These are phyloP conservation scores for Nepenthes mirabilis DNA, from an alignment of 148 eudicot genomes.

Conservation along the genomic window DNA sequence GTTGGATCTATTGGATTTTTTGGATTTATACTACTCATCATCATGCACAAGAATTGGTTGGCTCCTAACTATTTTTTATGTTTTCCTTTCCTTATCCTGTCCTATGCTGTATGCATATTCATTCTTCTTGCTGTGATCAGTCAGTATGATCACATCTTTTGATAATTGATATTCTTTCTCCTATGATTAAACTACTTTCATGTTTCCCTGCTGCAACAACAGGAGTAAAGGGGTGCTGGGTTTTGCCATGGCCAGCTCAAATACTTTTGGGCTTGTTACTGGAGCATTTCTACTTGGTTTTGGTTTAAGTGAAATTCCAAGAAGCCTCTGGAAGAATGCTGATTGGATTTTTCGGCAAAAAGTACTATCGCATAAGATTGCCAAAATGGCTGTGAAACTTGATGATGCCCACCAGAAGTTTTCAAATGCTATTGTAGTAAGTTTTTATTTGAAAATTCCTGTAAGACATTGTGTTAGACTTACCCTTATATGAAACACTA, in stretches of 20 bases:
- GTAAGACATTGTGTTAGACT: background rate
- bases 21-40: slow-evolving; percentile 71
- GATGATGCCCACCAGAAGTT: slow-evolving; percentile 90
- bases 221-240: slow-evolving; percentile 66
- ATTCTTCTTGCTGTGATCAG: no score
- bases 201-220: slow-evolving; percentile 3
- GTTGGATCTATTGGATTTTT: slow-evolving; percentile 77
- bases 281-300: slow-evolving; percentile 98
- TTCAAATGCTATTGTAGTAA: slow-evolving; percentile 89
- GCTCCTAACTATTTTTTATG: slow-evolving; percentile 6
- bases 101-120: no score
- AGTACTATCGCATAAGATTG: slow-evolving; percentile 77
- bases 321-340: slow-evolving; percentile 84
- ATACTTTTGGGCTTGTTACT: slow-evolving; percentile 96
- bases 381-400: slow-evolving; percentile 83
- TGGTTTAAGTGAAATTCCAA: slow-evolving; percentile 94
- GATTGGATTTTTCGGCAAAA: slow-evolving; percentile 88
- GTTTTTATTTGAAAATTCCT: slow-evolving; percentile 13
- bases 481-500: no score
- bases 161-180: background rate
- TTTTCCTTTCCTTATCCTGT: no score
- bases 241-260: slow-evolving; percentile 95
- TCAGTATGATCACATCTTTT: background rate
- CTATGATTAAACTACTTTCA: background rate
- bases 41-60: slow-evolving; percentile 46